Base-by-base conservation (phyloP, 352 stramenopile species). In the Sclerospora graminicola region DNA sequence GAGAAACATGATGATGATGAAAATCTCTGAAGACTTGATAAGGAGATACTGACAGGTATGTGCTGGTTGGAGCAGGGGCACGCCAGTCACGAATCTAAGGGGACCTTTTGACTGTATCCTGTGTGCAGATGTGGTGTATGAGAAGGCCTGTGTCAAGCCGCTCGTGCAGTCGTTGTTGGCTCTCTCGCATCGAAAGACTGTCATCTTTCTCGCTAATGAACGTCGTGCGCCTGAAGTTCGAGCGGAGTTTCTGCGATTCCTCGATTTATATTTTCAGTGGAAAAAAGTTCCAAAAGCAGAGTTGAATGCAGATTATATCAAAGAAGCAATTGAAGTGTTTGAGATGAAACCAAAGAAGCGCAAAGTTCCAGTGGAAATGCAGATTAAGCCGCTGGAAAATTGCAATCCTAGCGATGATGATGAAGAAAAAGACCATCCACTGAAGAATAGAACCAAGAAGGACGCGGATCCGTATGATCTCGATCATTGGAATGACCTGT, bases 51-150 rank as follows among this genome's bases (percentile, higher is more conserved):
- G 4, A 41, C n/a, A n/a, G 0, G 21, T 47, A 28, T 4, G 6
- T 26, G 21, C 21, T 3, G 6, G 46, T 18, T 41, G 37, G 35
- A 45, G 30, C 43, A 85, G 74, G 79, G 79, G 75, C 44, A 88
- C 70, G 19, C 66, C 70, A 1, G 41, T 66, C 41, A 64, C 53
- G 14, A 66, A 70, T 21, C 47, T 90, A 5, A 60, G 64, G 24
- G 51, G 57, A n/a, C 78, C 78, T 16, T 86, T 84, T 47, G 79
- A 91, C 54, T 84, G 73, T 31, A 76, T 91, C 38, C 46, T 91
- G 45, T 87, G 75, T 53, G 79, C 79, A 0, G 79, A 91, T 47
- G 75, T 88, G 20, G 58, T 91, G 38, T 91, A 88, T 51, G 79
- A 91, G 47, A 87, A 84, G 33, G 66, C 69, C 11, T 81, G 66